A percentile compares a stretch with the other conserved stretches of the same genome.
Evolutionary conservation across 306 rosid genomes (phyloP).

Genomic region (Malus orientalis): DNA sequence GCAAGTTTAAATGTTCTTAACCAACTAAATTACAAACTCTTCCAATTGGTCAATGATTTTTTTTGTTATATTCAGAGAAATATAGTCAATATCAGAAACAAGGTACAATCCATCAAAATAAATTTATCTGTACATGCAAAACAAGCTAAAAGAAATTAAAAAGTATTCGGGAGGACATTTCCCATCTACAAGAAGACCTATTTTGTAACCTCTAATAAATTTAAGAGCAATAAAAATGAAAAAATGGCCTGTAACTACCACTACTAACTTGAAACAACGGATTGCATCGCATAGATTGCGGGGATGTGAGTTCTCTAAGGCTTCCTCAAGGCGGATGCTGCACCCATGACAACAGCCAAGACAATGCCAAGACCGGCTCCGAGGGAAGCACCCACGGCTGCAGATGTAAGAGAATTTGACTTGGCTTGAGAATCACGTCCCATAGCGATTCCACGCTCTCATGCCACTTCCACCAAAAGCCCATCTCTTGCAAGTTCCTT

Average conservation of each 20-base stretch:
- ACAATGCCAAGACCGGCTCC: slow-evolving; percentile 93
- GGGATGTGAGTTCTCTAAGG: slow-evolving; percentile 33
- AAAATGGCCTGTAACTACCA: slow-evolving; percentile 7
- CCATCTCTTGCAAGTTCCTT: slow-evolving; percentile 79
- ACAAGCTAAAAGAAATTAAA: background rate
- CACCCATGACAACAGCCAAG: slow-evolving; percentile 91
- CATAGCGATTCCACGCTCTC: slow-evolving; percentile 46
- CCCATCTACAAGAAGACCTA: background rate
- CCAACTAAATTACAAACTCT: background rate
- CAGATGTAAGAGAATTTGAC: slow-evolving; percentile 55
- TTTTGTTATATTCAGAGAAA: background rate
- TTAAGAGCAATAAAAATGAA: slow-evolving; percentile 10
- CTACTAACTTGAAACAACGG: background rate
- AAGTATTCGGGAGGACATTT: background rate
- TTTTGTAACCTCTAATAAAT: background rate
- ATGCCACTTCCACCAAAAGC: slow-evolving; percentile 60
- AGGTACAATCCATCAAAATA: background rate
- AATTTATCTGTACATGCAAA: background rate
- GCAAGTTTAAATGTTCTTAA: background rate
- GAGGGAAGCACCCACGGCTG: slow-evolving; percentile 85
- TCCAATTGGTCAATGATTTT: background rate
- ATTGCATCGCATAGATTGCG: background rate
- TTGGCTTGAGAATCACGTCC: slow-evolving; percentile 48
- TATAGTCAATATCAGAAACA: background rate
- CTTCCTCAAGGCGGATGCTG: slow-evolving; percentile 96